Percentiles rank a stretch among this genome's conserved stretches.
phyloP scores from a whole-genome alignment of 768 basidiomycete species.

The Steccherinum ochraceum region DNA sequence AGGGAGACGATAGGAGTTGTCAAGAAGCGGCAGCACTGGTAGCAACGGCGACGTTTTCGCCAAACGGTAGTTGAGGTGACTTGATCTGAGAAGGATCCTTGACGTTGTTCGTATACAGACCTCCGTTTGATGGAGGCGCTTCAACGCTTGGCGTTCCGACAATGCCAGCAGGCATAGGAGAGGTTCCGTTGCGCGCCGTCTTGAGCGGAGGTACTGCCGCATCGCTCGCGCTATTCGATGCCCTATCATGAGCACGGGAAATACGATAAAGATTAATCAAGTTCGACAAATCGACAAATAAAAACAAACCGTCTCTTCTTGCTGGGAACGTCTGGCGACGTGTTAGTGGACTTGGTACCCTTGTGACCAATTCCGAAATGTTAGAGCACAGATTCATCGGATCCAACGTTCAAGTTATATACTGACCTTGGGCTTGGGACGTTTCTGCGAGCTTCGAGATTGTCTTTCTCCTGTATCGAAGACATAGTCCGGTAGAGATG shows the following conservation, averaged over 20 bases:
- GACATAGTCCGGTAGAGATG: constrained; percentile 73
- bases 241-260: constrained; percentile 2
- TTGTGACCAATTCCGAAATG: constrained; percentile 30
- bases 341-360: constrained; percentile 54
- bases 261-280: neutral
- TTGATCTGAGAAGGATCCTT: constrained; percentile 47
- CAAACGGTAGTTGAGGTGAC: constrained; percentile 54
- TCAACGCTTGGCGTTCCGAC: constrained; percentile 26
- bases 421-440: constrained; percentile 63
- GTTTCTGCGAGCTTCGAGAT: constrained; percentile 63
- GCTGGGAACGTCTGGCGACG: constrained; percentile 67
- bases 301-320: constrained; percentile 68
- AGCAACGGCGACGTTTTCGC: constrained; percentile 53
- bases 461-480: constrained; percentile 80
- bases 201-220: constrained; percentile 10
- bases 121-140: constrained; percentile 27
- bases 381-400: constrained; percentile 3
- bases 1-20: neutral
- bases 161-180: constrained; percentile 31
- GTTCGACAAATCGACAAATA: neutral
- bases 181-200: constrained; percentile 9
- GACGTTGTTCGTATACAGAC: constrained; percentile 27
- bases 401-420: constrained; percentile 9
- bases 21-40: constrained; percentile 27
- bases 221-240: constrained; percentile 9